Conservation (phyloP, 2,329 filamentous ascomycete genomes). For the Calcarisporium arbuscula region DNA sequence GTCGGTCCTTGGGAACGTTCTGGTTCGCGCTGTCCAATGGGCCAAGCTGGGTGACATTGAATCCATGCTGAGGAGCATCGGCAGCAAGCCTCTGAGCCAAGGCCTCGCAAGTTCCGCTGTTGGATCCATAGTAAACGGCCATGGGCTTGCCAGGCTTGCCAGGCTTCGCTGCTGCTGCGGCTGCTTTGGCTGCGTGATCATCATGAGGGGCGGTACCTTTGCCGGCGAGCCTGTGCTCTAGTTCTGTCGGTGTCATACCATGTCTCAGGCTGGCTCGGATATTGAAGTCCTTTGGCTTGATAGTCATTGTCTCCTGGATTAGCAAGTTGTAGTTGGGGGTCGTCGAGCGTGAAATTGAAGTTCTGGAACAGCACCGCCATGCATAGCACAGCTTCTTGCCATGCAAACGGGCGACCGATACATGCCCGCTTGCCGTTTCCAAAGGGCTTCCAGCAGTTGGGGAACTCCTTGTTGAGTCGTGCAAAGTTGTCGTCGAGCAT, state of each 20-base stretch:
- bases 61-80: slow-evolving; percentile 54
- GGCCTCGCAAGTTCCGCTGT: slow-evolving; percentile 68
- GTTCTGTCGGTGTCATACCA: slow-evolving; percentile 35
- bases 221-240: slow-evolving; percentile 39
- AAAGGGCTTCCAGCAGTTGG: slow-evolving; percentile 65
- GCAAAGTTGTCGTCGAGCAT: slow-evolving; percentile 66
- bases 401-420: slow-evolving; percentile 67
- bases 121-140: slow-evolving; percentile 67
- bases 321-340: slow-evolving; percentile 54
- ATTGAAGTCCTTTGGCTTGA: slow-evolving; percentile 58
- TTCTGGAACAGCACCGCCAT: slow-evolving; percentile 62
- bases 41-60: slow-evolving; percentile 44
- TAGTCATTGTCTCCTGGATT: slow-evolving; percentile 50
- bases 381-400: slow-evolving; percentile 62
- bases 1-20: slow-evolving; percentile 51
- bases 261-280: slow-evolving; percentile 53
- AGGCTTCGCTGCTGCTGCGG: neutral
- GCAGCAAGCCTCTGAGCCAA: slow-evolving; percentile 58
- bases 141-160: slow-evolving; percentile 35
- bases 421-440: slow-evolving; percentile 66
- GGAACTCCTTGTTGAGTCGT: slow-evolving; percentile 52
- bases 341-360: slow-evolving; percentile 59
- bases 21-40: slow-evolving; percentile 57
- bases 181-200: slow-evolving; percentile 5
- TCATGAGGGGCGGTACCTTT: slow-evolving; percentile 13